Evolutionary conservation across 2,329 filamentous ascomycete species (phyloP).

Genomic region (Arachnomyces sp.): DNA sequence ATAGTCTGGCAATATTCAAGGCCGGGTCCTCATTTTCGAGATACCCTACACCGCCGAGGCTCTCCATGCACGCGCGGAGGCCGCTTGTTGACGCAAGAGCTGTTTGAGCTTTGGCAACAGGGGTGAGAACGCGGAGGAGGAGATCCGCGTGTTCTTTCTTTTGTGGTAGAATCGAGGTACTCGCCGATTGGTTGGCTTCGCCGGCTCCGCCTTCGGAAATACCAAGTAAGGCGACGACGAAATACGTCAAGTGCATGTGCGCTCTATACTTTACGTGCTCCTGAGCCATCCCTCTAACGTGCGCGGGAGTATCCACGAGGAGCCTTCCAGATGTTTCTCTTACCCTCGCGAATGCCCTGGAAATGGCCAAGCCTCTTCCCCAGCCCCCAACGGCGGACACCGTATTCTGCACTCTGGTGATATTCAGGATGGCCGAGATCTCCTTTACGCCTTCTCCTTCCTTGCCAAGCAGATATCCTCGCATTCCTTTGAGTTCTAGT

Average conservation of each 20-base stretch:
- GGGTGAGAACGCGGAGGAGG: slow-evolving; percentile 26
- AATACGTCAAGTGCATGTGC: slow-evolving; percentile 30
- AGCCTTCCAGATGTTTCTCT: slow-evolving; percentile 30
- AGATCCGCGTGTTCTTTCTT: slow-evolving; percentile 13
- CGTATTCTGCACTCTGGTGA: slow-evolving; percentile 47
- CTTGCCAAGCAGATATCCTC: slow-evolving; percentile 58
- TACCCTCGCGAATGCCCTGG: slow-evolving; percentile 34
- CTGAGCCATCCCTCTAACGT: slow-evolving; percentile 31
- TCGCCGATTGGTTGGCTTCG: slow-evolving; percentile 8
- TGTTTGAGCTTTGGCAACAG: slow-evolving; percentile 26
- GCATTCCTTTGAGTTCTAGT: slow-evolving; percentile 56
- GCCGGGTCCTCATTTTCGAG: slow-evolving; percentile 43
- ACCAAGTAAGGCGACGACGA: slow-evolving; percentile 29
- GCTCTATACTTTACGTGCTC: slow-evolving; percentile 33
- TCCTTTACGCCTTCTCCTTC: slow-evolving; percentile 61
- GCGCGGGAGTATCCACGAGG: slow-evolving; percentile 34
- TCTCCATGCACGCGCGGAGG: slow-evolving; percentile 24
- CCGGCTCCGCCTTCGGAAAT: slow-evolving; percentile 23
- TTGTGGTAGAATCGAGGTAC: slow-evolving; percentile 15
- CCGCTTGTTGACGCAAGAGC: slow-evolving; percentile 16
- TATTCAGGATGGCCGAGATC: slow-evolving; percentile 61
- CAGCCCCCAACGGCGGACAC: slow-evolving; percentile 30
- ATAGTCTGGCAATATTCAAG: slow-evolving; percentile 55
- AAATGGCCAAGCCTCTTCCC: slow-evolving; percentile 34
- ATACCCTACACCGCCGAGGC: slow-evolving; percentile 25